Evolutionary conservation across 164 flowering plant genomes (phyloP).

Genomic region (Santalum album): DNA sequence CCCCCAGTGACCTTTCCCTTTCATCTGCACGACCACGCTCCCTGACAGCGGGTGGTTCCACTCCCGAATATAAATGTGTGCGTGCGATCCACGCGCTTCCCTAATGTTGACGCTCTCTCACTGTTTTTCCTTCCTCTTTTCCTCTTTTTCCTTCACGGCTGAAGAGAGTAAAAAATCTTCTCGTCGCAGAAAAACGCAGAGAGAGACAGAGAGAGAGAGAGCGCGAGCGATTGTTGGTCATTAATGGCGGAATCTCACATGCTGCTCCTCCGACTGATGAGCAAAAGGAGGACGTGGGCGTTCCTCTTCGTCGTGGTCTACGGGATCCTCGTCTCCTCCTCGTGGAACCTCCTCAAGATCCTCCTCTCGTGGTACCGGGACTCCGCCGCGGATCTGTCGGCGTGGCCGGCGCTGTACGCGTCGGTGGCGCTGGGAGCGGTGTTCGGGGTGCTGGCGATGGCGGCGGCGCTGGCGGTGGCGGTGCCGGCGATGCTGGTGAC

Average conservation of each 20-base stretch:
- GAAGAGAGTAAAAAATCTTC: too few relatives aligned
- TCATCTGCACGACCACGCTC: too few relatives aligned
- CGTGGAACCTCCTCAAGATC: constrained; percentile 48
- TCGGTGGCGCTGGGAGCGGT: constrained; percentile 45
- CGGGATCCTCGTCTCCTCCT: constrained; percentile 26
- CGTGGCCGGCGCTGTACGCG: constrained; percentile 43
- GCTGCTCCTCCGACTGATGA: constrained; percentile 28
- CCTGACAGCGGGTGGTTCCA: too few relatives aligned
- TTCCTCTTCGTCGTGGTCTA: constrained; percentile 42
- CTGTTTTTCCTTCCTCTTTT: too few relatives aligned
- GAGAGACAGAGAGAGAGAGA: background rate
- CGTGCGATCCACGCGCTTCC: too few relatives aligned
- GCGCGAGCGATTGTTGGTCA: too few relatives aligned
- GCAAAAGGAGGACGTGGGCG: constrained; percentile 71
- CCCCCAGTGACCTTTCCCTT: too few relatives aligned
- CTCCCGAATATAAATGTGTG: too few relatives aligned
- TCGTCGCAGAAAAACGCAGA: background rate
- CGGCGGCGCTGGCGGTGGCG: constrained; percentile 50
- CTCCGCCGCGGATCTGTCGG: constrained; percentile 13
- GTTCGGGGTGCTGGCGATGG: constrained; percentile 52
- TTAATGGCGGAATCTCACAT: constrained; percentile 7
- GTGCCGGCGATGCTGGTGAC: constrained; percentile 55
- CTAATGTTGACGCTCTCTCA: too few relatives aligned
- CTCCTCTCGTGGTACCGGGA: constrained; percentile 46
- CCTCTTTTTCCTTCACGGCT: too few relatives aligned